A percentile compares a stretch with the other conserved stretches of the same genome.
These are phyloP conservation scores for Bisporella sp. DNA, from an alignment of 2,329 filamentous ascomycete genomes.

Conservation along the genomic window DNA sequence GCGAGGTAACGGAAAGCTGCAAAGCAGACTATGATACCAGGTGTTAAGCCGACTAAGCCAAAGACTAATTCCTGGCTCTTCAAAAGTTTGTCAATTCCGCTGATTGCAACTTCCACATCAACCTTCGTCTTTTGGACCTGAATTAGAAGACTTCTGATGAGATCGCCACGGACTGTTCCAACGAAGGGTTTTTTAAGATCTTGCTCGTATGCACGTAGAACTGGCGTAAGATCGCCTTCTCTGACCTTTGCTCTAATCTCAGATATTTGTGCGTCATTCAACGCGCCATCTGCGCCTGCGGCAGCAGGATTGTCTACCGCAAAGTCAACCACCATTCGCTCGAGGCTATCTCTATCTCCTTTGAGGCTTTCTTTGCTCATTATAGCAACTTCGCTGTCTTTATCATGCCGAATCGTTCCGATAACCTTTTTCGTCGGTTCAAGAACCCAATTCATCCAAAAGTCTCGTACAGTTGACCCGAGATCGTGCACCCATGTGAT, in stretches of 20 bases:
- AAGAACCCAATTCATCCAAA: constrained; percentile 95
- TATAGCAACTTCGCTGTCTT: constrained; percentile 87
- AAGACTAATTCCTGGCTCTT: constrained; percentile 97
- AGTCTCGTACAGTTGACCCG: constrained; percentile 74
- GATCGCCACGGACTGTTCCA: constrained; percentile 77
- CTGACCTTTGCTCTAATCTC: constrained; percentile 73
- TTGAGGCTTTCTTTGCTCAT: constrained; percentile 91
- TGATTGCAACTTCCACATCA: constrained; percentile 92
- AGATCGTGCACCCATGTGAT: constrained; percentile 73
- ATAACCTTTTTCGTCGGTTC: constrained; percentile 78
- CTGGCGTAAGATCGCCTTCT: constrained; percentile 88
- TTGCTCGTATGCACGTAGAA: constrained; percentile 84
- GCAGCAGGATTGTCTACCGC: constrained; percentile 72
- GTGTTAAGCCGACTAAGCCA: constrained; percentile 91
- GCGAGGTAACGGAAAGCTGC: constrained; percentile 67
- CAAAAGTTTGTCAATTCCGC: constrained; percentile 86
- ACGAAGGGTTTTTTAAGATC: constrained; percentile 77
- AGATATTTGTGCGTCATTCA: constrained; percentile 63
- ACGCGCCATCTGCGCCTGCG: constrained; percentile 38
- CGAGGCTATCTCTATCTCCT: constrained; percentile 83
- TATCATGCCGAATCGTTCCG: constrained; percentile 87
- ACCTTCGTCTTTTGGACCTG: constrained; percentile 99
- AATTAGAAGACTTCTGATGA: constrained; percentile 85
- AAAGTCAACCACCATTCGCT: constrained; percentile 98
- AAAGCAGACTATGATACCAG: constrained; percentile 81